Percentiles rank a stretch among this genome's conserved stretches.
Evolutionary conservation across 352 stramenopile genomes (phyloP).

Genomic region (Peronospora farinosa): DNA sequence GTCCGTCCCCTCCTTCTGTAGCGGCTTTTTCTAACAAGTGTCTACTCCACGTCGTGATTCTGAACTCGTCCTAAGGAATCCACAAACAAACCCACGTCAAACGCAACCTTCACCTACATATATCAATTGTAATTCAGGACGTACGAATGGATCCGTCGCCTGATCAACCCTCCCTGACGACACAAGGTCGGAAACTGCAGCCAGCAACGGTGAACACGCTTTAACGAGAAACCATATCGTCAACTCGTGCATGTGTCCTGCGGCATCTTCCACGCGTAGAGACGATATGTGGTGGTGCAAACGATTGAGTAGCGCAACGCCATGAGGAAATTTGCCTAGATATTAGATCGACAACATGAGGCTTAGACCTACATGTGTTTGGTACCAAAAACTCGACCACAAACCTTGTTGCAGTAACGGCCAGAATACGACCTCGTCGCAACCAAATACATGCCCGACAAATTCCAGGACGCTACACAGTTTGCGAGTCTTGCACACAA

Average conservation of each 20-base stretch:
- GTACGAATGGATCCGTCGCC: conserved; percentile 48
- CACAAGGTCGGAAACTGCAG: conserved; percentile 44
- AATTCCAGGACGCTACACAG: conserved; percentile 28
- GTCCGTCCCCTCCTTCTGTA: conserved; percentile 24
- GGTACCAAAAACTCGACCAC: conserved; percentile 1
- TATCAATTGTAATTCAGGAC: conserved; percentile 6
- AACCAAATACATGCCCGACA: conserved; percentile 30
- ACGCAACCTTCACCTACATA: conserved; percentile 2
- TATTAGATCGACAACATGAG: conserved; percentile 3
- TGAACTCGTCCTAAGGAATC: conserved; percentile 38
- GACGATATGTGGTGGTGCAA: conserved; percentile 35
- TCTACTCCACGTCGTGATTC: conserved; percentile 37
- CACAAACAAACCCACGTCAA: conserved; percentile 6
- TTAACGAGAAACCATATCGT: conserved; percentile 55
- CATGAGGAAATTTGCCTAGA: conserved; percentile 41
- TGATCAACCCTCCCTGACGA: conserved; percentile 37
- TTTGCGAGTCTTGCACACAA: conserved; percentile 33
- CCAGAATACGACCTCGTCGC: conserved; percentile 34
- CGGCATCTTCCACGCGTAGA: conserved; percentile 33
- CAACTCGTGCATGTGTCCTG: conserved; percentile 26
- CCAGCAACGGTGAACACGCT: conserved; percentile 45
- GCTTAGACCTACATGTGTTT: conserved; percentile 1
- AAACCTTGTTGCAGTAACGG: conserved; percentile 35
- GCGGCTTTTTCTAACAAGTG: conserved; percentile 25
- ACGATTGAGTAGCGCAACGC: conserved; percentile 44